Evolutionary conservation across 306 rosid species (phyloP).

Genomic region (Cajanus cajan): DNA sequence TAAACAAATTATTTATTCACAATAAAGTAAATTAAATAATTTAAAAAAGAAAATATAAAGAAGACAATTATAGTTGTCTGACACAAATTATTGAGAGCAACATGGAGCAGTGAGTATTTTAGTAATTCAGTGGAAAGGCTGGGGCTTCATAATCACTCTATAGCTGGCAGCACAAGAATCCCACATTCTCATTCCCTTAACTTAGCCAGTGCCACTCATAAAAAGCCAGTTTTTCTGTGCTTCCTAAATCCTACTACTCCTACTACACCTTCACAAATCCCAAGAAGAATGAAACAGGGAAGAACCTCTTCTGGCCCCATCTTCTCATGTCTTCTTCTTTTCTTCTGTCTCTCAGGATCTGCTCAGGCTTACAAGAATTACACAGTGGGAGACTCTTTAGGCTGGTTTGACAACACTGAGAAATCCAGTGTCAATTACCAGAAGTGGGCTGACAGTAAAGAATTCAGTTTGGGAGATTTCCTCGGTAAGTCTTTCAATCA

Average conservation of each 20-base stretch:
- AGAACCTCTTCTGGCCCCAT: background rate
- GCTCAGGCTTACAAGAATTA: slow-evolving; percentile 71
- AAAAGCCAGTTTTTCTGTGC: slow-evolving; percentile 9
- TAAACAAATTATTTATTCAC: no score
- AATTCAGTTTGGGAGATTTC: slow-evolving; percentile 85
- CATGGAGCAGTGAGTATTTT: slow-evolving; percentile 27
- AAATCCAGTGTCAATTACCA: slow-evolving; percentile 64
- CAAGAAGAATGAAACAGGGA: slow-evolving; percentile 41
- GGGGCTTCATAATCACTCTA: slow-evolving; percentile 13
- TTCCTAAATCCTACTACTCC: background rate
- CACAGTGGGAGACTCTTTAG: slow-evolving; percentile 89
- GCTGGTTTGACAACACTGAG: slow-evolving; percentile 70
- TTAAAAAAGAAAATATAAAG: background rate
- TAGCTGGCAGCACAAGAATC: slow-evolving; percentile 43
- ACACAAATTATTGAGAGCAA: slow-evolving; percentile 23
- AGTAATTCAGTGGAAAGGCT: slow-evolving; percentile 36
- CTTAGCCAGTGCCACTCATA: slow-evolving; percentile 4
- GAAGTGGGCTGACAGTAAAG: slow-evolving; percentile 66
- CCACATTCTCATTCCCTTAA: slow-evolving; percentile 32
- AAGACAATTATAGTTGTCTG: background rate
- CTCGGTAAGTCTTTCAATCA: slow-evolving; percentile 54
- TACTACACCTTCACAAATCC: slow-evolving; percentile 14
- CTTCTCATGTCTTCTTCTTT: slow-evolving; percentile 10
- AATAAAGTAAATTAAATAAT: background rate
- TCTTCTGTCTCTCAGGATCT: slow-evolving; percentile 44